These are phyloP conservation scores for Fibroporia radiculosa DNA, from an alignment of 768 basidiomycete genomes.

Conservation along the genomic window DNA sequence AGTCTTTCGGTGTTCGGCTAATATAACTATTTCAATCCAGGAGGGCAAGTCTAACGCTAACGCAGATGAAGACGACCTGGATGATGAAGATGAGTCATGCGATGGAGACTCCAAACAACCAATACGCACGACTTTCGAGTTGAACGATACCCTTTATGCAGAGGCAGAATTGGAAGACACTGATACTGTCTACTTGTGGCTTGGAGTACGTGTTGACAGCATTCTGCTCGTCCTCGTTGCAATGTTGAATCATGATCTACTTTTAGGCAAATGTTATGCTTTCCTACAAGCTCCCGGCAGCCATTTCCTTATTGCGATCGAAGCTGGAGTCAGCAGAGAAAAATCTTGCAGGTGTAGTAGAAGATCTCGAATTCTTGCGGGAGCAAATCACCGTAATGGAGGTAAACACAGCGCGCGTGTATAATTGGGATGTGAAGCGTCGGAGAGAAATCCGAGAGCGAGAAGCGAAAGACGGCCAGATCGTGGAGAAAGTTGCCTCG, in stretches of 20 bases:
- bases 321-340: constrained; percentile 71
- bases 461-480: constrained; percentile 22
- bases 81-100: constrained; percentile 43
- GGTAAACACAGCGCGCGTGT: constrained; percentile 88
- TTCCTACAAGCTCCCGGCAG: constrained; percentile 79
- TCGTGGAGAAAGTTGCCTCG: background rate
- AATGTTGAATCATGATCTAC: background rate
- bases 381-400: constrained; percentile 98
- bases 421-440: constrained; percentile 92
- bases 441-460: constrained; percentile 50
- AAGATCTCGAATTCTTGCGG: constrained; percentile 87
- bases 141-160: constrained; percentile 92
- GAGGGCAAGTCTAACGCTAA: constrained; percentile 47
- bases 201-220: constrained; percentile 89
- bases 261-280: constrained; percentile 94
- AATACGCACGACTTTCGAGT: constrained; percentile 82
- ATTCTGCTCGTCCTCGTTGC: background rate
- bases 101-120: constrained; percentile 41
- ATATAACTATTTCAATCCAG: constrained; percentile 27
- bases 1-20: background rate
- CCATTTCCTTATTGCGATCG: constrained; percentile 61
- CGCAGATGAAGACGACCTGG: constrained; percentile 37
- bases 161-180: constrained; percentile 84
- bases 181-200: constrained; percentile 90
- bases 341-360: constrained; percentile 58